Percentiles rank a stretch among this genome's conserved stretches.
phyloP scores from a whole-genome alignment of 192 early-diverging fungal genomes.

The Podila clonocystis region DNA sequence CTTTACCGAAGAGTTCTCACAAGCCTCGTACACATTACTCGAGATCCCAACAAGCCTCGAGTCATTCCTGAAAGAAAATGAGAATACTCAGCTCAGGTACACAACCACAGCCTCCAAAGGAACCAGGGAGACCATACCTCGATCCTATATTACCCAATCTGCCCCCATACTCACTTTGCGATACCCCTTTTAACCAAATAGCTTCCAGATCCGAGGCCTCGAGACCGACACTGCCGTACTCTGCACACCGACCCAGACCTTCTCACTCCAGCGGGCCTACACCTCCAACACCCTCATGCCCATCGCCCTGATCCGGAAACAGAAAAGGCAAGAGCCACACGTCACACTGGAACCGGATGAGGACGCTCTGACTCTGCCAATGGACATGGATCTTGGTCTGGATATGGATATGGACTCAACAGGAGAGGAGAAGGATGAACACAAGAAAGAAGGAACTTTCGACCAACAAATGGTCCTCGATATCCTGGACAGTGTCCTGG shows the following conservation, averaged over 20 bases:
- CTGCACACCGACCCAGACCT: constrained; percentile 41
- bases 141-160: no score
- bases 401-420: constrained; percentile 1
- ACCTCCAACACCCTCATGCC: constrained; percentile 47
- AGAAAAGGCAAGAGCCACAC: neutral
- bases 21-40: constrained; percentile 28
- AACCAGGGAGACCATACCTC: no score
- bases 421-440: neutral
- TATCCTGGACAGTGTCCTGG: constrained; percentile 51
- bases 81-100: constrained; percentile 19
- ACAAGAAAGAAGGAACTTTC: neutral
- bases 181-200: neutral
- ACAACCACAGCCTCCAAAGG: neutral
- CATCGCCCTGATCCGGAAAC: constrained; percentile 22
- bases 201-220: constrained; percentile 39
- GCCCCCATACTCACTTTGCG: no score
- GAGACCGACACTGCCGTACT: constrained; percentile 45
- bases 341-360: neutral
- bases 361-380: constrained; percentile 4
- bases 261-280: constrained; percentile 36
- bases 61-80: constrained; percentile 2
- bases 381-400: constrained; percentile 1
- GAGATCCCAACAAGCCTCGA: constrained; percentile 35
- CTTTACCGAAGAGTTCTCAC: constrained; percentile 31
- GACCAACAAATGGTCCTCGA: constrained; percentile 39